phyloP scores from a whole-genome alignment of 2,329 filamentous ascomycete species.

The Gaeumannomyces sp. region DNA sequence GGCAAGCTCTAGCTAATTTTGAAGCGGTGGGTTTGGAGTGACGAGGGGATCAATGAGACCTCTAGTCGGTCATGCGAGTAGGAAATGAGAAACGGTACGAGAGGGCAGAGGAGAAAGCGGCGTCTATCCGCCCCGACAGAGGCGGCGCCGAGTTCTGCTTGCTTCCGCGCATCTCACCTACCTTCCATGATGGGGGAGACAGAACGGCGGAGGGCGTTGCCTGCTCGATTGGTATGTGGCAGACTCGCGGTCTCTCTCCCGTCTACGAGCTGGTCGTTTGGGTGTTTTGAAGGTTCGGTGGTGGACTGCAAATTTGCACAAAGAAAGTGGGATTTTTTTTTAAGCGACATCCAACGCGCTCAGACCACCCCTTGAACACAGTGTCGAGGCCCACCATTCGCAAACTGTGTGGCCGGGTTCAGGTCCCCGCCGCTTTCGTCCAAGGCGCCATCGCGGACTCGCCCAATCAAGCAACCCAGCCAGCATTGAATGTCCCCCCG shows the following conservation, averaged over 20 bases:
- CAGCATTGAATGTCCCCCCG: not conserved
- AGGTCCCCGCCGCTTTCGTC: not conserved
- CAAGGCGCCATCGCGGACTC: no score
- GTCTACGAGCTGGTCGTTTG: not conserved
- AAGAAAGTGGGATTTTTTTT: not conserved
- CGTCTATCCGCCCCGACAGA: not conserved
- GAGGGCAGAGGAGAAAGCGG: not conserved
- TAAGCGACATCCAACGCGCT: not conserved
- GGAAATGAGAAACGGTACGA: not conserved
- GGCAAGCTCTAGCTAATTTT: slow-evolving; percentile 62
- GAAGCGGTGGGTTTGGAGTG: slow-evolving; percentile 33
- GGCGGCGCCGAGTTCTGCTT: not conserved
- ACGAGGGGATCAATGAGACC: not conserved
- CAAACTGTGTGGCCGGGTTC: not conserved
- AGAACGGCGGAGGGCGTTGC: not conserved
- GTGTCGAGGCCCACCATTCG: not conserved
- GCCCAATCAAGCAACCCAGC: no score
- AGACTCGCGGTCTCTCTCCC: not conserved
- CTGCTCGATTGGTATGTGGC: not conserved
- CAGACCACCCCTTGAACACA: not conserved
- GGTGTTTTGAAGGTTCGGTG: not conserved
- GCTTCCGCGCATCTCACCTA: not conserved
- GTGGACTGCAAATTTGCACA: not conserved
- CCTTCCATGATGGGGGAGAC: not conserved
- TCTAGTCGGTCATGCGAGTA: not conserved